These are phyloP conservation scores for Xanthoceras sorbifolium DNA, from an alignment of 345 rosid genomes.

Conservation along the genomic window DNA sequence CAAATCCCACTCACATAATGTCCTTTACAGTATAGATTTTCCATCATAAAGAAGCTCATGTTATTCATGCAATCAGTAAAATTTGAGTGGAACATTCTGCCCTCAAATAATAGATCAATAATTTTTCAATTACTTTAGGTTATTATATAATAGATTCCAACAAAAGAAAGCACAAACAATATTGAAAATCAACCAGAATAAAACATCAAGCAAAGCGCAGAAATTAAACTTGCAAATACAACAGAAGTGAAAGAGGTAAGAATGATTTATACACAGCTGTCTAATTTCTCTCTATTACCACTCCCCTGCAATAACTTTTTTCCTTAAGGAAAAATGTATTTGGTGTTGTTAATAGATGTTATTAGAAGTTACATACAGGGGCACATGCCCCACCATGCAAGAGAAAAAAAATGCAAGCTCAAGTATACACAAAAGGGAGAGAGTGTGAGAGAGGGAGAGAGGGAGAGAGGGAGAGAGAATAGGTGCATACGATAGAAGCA, in stretches of 20 bases:
- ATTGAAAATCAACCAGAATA: not conserved
- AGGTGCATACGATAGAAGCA: constrained; percentile 79
- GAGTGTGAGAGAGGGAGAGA: not conserved
- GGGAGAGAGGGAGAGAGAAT: not conserved
- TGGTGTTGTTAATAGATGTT: not conserved
- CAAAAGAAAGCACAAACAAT: not conserved
- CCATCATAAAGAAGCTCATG: not conserved
- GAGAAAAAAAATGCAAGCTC: not conserved
- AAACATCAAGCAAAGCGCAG: not conserved
- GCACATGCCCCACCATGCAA: not conserved
- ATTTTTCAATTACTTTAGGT: not conserved
- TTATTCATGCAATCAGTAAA: not conserved
- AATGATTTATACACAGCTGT: not conserved
- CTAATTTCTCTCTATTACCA: not conserved
- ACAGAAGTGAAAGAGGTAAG: not conserved
- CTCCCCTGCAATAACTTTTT: not conserved
- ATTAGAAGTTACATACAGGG: not conserved
- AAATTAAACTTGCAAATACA: not conserved
- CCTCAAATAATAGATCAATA: not conserved
- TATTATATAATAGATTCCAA: not conserved
- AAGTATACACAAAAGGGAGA: not conserved
- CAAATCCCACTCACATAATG: not conserved
- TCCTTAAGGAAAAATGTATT: not conserved
- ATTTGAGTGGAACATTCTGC: not conserved
- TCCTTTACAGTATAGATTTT: not conserved